These are phyloP conservation scores for Terana coerulea DNA, from an alignment of 768 basidiomycete species.

Conservation along the genomic window DNA sequence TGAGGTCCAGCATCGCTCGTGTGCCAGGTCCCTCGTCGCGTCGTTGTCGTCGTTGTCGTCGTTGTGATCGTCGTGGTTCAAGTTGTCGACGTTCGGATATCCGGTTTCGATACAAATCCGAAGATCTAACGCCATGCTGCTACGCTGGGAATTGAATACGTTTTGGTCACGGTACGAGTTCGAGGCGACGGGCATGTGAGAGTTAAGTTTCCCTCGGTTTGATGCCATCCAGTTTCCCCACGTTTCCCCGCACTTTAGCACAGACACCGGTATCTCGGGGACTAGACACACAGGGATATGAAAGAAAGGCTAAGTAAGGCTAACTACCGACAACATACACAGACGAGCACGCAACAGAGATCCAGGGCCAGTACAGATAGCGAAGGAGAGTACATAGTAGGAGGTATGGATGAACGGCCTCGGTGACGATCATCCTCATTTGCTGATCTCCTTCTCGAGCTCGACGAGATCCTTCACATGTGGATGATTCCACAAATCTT, in stretches of 20 bases:
- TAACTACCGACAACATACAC: too few relatives aligned
- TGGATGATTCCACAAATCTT: constrained; percentile 67
- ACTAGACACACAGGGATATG: too few relatives aligned
- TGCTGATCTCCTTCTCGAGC: constrained; percentile 54
- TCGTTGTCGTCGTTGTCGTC: too few relatives aligned
- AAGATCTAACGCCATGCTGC: constrained; percentile 3
- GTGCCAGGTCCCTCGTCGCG: too few relatives aligned
- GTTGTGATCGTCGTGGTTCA: too few relatives aligned
- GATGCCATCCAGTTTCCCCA: constrained; percentile 3
- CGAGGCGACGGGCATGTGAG: constrained; percentile 5
- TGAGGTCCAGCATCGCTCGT: constrained; percentile 11
- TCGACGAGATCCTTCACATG: constrained; percentile 66
- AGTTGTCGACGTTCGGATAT: neutral
- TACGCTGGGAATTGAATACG: neutral
- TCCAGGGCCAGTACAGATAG: too few relatives aligned
- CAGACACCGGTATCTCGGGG: neutral
- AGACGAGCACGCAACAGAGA: too few relatives aligned
- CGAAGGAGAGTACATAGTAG: too few relatives aligned
- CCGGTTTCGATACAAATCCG: constrained; percentile 5
- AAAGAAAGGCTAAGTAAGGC: too few relatives aligned
- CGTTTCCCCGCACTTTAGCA: constrained; percentile 1
- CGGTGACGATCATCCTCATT: too few relatives aligned
- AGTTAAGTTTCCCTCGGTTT: neutral
- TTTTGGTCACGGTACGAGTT: neutral
- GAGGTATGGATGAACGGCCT: too few relatives aligned